Conservation (phyloP, 441 rosid genomes). For the Breynia disticha region DNA sequence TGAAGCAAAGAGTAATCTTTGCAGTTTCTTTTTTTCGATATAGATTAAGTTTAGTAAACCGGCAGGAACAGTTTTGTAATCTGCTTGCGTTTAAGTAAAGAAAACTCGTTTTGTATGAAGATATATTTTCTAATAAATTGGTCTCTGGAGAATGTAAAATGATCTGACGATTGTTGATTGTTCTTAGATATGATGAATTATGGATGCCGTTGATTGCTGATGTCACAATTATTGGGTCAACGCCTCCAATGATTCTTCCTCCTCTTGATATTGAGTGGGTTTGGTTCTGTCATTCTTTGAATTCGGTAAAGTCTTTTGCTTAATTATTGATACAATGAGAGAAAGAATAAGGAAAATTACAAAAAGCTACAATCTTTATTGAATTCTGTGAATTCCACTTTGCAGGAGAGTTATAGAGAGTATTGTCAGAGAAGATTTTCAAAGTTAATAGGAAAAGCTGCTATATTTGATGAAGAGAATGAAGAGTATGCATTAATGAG, state of each 20-base stretch:
- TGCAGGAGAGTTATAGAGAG: constrained; percentile 49
- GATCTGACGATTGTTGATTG: constrained; percentile 11
- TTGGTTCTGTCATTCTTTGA: constrained; percentile 88
- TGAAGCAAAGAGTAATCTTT: not conserved
- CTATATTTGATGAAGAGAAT: constrained; percentile 58
- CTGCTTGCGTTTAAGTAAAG: no score
- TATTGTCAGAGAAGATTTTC: constrained; percentile 73
- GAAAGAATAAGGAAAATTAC: not conserved
- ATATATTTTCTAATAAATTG: no score
- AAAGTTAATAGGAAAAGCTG: constrained; percentile 59
- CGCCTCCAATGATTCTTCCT: constrained; percentile 63
- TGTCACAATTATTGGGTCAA: constrained; percentile 41
- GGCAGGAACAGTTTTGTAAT: no score
- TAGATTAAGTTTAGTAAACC: no score
- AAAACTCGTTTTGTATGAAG: no score
- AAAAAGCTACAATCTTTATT: not conserved
- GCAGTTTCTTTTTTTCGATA: no score
- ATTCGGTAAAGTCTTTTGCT: constrained; percentile 44
- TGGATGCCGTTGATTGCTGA: constrained; percentile 94
- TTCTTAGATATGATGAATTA: constrained; percentile 66
- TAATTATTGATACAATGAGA: constrained; percentile 20
- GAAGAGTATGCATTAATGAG: constrained; percentile 71
- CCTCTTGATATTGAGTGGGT: constrained; percentile 93
- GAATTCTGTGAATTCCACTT: not conserved
- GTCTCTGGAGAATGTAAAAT: not conserved